Percentiles rank a stretch among this genome's conserved stretches.
Conservation (phyloP, 2,329 filamentous ascomycete genomes). For the Alternaria sp. region DNA sequence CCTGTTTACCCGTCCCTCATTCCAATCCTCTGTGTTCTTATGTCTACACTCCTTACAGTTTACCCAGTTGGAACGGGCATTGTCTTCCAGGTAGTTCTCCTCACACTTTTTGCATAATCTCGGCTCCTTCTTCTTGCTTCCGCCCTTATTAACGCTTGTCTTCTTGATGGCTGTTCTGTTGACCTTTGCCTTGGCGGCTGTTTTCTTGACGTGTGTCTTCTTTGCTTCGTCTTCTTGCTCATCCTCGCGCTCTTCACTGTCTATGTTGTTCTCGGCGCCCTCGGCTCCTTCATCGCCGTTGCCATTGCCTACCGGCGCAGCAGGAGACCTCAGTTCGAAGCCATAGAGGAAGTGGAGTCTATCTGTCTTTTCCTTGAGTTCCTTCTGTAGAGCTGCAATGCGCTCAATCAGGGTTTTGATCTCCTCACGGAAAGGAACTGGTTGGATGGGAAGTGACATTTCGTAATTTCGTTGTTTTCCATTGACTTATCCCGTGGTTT, state of each 20-base stretch:
- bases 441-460: not conserved
- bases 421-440: not conserved
- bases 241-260: not conserved
- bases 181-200: not conserved
- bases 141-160: not conserved
- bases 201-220: not conserved
- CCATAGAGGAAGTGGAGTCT: not conserved
- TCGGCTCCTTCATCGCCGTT: not conserved
- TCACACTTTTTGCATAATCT: not conserved
- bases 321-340: not conserved
- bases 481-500: rapidly evolving
- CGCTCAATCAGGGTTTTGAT: not conserved
- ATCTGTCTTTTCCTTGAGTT: not conserved
- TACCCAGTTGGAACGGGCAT: not conserved
- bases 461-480: not conserved
- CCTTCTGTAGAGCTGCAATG: not conserved
- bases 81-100: not conserved
- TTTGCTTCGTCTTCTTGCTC: not conserved
- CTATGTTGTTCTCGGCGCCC: too few relatives aligned
- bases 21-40: not conserved
- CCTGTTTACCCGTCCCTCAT: not conserved
- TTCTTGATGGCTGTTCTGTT: not conserved
- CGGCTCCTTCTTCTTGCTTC: not conserved
- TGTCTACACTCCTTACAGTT: not conserved
- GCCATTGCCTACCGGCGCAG: not conserved